These are phyloP conservation scores for Candida rishiriensis DNA, from an alignment of 805 yeast genomes.

Conservation along the genomic window DNA sequence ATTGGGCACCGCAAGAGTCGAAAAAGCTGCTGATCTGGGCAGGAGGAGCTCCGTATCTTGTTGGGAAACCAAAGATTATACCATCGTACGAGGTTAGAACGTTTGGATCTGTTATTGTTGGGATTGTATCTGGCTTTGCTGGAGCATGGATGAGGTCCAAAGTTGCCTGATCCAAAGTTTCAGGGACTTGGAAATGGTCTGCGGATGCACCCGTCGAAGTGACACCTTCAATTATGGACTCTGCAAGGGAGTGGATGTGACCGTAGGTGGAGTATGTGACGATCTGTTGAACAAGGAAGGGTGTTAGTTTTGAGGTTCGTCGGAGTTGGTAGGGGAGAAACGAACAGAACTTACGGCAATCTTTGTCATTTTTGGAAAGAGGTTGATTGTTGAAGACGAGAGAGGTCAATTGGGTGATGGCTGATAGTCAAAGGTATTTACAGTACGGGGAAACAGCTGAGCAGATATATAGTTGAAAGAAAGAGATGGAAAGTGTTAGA, in stretches of 20 bases:
- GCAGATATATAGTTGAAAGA: too few relatives aligned
- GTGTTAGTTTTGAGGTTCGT: too few relatives aligned
- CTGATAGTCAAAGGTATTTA: too few relatives aligned
- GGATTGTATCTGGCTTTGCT: slow-evolving; percentile 50
- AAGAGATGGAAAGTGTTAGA: too few relatives aligned
- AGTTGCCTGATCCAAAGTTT: slow-evolving; percentile 62
- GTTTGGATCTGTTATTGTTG: slow-evolving; percentile 53
- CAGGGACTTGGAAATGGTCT: slow-evolving; percentile 70
- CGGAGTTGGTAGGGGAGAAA: too few relatives aligned
- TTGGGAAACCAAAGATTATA: slow-evolving; percentile 78
- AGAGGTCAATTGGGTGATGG: too few relatives aligned
- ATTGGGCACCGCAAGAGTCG: slow-evolving; percentile 74
- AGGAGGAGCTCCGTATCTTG: slow-evolving; percentile 79
- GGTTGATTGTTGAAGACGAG: too few relatives aligned
- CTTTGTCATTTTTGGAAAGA: slow-evolving; percentile 22
- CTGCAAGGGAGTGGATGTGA: slow-evolving; percentile 67
- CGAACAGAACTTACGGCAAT: slow-evolving; percentile 13
- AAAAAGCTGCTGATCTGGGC: slow-evolving; percentile 74
- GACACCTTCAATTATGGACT: slow-evolving; percentile 63
- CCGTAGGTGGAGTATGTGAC: slow-evolving; percentile 74
- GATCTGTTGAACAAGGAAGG: slow-evolving; percentile 23
- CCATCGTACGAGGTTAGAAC: slow-evolving; percentile 68
- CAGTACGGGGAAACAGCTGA: too few relatives aligned
- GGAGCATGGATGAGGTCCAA: slow-evolving; percentile 59
- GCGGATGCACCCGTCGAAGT: slow-evolving; percentile 65